Base-by-base conservation (phyloP, 1,284 basidiomycete species). In the Exobasidium rhododendri region DNA sequence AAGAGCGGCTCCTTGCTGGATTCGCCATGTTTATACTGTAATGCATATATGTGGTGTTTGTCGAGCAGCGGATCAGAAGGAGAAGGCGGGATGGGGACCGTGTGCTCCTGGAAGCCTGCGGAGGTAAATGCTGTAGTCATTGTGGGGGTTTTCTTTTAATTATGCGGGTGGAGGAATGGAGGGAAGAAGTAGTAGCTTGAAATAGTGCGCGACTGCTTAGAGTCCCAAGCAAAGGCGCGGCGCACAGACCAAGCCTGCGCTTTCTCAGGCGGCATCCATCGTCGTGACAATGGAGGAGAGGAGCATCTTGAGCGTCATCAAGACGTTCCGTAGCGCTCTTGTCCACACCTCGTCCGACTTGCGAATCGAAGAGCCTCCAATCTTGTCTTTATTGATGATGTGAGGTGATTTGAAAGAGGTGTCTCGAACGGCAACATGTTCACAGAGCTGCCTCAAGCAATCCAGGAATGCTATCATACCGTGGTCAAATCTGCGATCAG, bases 391-490 rank as follows among this genome's bases (percentile, higher is more conserved):
- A 56, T 85, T 83, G 63, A 98, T 89, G 73, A 92, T 96, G 74
- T 24, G 55, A 17, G 49, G 24, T 14, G 22, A 4, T 10, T 24
- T 35, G 24, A 44, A 49, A 50, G 46, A 11, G 3, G 1, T 22
- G 31, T 30, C 43, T 11, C 46, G 22, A 43, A 6, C 44, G 3
- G 13, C 17, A 3, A 55, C 52, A 22, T 31, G 24, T 2, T 30
- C 92, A 79, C 90, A 87, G 43, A 97, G 82, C 76, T 97, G 92
- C 69, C 91, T 88, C 46, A 98, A 83, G 77, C 94, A 97, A 66
- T 97, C 93, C 49, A 99, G 84, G 70, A 98, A 92, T 2, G 91
- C 92, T 3, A 94, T 91, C 88, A 98, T 94, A 1, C 89, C 96
- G 68, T 90, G 86, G 81, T 97, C 94, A 81, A 98, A 99, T 17